These are phyloP conservation scores for Lachnellula occidentalis DNA, from an alignment of 2,329 filamentous ascomycete species.

Conservation along the genomic window DNA sequence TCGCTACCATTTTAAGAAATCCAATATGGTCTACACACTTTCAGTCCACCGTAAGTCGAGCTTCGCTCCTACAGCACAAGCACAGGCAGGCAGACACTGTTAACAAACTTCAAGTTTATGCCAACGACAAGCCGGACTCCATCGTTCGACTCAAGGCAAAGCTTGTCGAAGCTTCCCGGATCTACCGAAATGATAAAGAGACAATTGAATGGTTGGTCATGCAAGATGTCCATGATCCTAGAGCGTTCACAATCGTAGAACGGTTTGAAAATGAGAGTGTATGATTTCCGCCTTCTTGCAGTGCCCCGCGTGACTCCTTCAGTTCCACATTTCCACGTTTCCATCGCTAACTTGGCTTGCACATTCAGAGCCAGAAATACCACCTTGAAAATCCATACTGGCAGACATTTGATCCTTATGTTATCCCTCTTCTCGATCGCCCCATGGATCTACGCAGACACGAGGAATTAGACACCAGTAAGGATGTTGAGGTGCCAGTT, in stretches of 20 bases:
- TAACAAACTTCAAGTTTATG: slow-evolving; percentile 43
- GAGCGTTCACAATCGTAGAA: slow-evolving; percentile 72
- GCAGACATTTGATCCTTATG: slow-evolving; percentile 69
- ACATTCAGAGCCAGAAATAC: slow-evolving; percentile 49
- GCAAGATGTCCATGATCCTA: slow-evolving; percentile 63
- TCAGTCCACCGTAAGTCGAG: slow-evolving; percentile 49
- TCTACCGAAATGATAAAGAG: slow-evolving; percentile 69
- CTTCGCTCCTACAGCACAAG: background rate
- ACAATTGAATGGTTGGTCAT: slow-evolving; percentile 69
- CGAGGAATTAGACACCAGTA: slow-evolving; percentile 59
- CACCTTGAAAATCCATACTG: slow-evolving; percentile 45
- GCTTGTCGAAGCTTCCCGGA: slow-evolving; percentile 66
- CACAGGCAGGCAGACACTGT: background rate
- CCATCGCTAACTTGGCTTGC: slow-evolving; percentile 14
- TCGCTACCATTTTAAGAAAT: slow-evolving; percentile 31
- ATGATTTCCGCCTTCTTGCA: slow-evolving; percentile 27
- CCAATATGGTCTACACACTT: slow-evolving; percentile 63
- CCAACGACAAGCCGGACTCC: slow-evolving; percentile 58
- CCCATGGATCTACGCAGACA: slow-evolving; percentile 64
- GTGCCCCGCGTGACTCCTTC: background rate
- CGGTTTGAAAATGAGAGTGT: slow-evolving; percentile 62
- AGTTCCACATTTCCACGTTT: background rate
- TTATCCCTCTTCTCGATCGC: slow-evolving; percentile 60
- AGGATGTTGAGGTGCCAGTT: slow-evolving; percentile 39
- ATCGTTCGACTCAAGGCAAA: slow-evolving; percentile 66